These are phyloP conservation scores for Teunomyces barrocoloradensis DNA, from an alignment of 805 yeast species.

Conservation along the genomic window DNA sequence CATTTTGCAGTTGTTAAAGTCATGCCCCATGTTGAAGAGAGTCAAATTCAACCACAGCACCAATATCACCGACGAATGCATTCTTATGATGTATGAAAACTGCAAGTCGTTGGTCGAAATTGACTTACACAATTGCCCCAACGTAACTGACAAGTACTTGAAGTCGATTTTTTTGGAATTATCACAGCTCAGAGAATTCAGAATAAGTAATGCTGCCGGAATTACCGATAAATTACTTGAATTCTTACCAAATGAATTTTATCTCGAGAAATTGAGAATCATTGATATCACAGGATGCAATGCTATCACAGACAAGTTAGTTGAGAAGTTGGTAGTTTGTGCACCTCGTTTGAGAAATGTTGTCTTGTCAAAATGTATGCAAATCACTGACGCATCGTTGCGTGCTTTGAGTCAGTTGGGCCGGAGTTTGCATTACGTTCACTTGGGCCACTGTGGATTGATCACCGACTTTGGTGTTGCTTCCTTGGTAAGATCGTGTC, in stretches of 20 bases:
- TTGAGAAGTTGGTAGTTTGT: conserved; percentile 63
- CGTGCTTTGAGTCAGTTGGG: conserved; percentile 71
- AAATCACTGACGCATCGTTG: conserved; percentile 79
- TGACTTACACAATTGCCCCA: conserved; percentile 80
- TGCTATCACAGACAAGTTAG: conserved; percentile 74
- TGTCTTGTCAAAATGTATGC: conserved; percentile 83
- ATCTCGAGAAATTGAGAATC: conserved; percentile 68
- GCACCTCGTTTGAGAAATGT: conserved; percentile 90
- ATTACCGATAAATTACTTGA: conserved; percentile 67
- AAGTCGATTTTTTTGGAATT: conserved; percentile 56
- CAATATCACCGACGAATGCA: conserved; percentile 61
- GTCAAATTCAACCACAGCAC: conserved; percentile 75
- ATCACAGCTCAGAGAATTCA: conserved; percentile 77
- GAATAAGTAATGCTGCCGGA: conserved; percentile 69
- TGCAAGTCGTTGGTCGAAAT: conserved; percentile 86
- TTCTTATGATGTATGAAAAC: conserved; percentile 57
- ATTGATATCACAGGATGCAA: conserved; percentile 83
- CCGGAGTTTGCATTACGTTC: conserved; percentile 79
- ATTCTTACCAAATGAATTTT: conserved; percentile 45
- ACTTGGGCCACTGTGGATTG: conserved; percentile 88
- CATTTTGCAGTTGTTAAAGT: conserved; percentile 52
- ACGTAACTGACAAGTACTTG: conserved; percentile 64
- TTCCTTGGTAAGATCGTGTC: conserved; percentile 70
- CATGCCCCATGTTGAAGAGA: conserved; percentile 76
- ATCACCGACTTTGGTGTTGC: conserved; percentile 88